Evolutionary conservation across 2,329 filamentous ascomycete species (phyloP).

Genomic region (Emergomyces orientalis): DNA sequence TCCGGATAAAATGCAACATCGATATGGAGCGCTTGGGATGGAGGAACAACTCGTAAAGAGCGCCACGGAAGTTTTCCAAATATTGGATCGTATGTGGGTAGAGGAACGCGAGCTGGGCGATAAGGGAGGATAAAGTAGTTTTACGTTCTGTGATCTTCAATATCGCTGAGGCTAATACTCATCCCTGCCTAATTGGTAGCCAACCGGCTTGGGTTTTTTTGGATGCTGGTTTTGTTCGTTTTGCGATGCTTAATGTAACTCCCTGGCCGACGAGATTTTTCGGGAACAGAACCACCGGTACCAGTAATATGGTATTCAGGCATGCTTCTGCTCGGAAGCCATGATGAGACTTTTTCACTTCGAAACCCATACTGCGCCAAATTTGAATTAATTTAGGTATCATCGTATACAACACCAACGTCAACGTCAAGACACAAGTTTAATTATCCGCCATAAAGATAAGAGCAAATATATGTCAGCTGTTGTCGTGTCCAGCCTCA

Average conservation of each 20-base stretch:
- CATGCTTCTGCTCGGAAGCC: neutral
- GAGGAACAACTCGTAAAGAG: conserved; percentile 63
- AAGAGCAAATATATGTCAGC: neutral
- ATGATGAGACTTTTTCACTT: neutral
- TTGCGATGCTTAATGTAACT: neutral
- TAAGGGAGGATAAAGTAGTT: neutral
- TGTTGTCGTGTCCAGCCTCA: neutral
- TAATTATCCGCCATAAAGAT: neutral
- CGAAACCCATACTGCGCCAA: neutral
- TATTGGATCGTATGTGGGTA: conserved; percentile 72
- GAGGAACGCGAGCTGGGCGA: conserved; percentile 41
- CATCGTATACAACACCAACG: neutral
- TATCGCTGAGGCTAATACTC: neutral
- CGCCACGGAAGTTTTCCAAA: conserved; percentile 86
- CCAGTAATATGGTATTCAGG: neutral
- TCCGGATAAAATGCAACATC: conserved; percentile 94
- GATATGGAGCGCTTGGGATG: conserved; percentile 60
- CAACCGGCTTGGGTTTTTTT: neutral
- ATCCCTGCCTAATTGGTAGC: neutral
- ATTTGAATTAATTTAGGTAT: neutral
- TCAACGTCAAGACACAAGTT: neutral
- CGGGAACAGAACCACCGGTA: neutral
- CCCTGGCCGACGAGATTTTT: neutral
- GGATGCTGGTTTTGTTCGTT: neutral
- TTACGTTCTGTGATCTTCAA: neutral